Conservation (phyloP, 2,329 filamentous ascomycete genomes). For the Neopestalotiopsis rosae region DNA sequence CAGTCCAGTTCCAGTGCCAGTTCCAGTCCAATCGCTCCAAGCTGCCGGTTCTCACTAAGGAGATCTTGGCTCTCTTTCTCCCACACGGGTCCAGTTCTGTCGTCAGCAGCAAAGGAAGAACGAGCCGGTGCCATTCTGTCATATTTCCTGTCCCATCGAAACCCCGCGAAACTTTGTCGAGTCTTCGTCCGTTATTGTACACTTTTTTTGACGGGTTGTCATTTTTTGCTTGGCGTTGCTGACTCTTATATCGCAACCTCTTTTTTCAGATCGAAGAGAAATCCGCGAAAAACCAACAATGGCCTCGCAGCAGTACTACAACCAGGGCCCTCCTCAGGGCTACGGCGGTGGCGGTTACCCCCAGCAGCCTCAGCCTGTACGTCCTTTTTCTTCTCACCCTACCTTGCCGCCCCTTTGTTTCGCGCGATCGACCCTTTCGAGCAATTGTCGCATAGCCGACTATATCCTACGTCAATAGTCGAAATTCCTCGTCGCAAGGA, state of each 20-base stretch:
- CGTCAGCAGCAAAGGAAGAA: not conserved
- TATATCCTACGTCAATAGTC: not conserved
- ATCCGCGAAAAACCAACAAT: conserved; percentile 25
- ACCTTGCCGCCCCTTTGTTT: not conserved
- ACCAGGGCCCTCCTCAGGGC: conserved; percentile 36
- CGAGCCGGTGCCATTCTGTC: not conserved
- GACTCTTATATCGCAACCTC: conserved; percentile 18
- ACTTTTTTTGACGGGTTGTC: not conserved
- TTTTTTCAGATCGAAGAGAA: not conserved
- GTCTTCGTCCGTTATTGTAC: not conserved
- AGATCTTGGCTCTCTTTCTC: conserved; percentile 9
- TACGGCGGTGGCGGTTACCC: conserved; percentile 37
- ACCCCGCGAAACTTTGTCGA: not conserved
- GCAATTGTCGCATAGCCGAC: conserved; percentile 15
- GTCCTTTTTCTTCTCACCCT: conserved; percentile 24
- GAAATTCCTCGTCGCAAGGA: not conserved
- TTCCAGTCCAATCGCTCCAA: not conserved
- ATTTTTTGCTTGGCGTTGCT: conserved; percentile 14
- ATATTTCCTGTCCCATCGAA: not conserved
- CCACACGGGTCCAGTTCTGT: not conserved
- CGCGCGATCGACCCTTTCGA: not conserved
- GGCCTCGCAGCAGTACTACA: conserved; percentile 38
- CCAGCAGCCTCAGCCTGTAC: conserved; percentile 49
- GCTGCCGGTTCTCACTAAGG: not conserved
- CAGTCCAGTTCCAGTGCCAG: not conserved